Evolutionary conservation across 2,329 filamentous ascomycete species (phyloP).

Genomic region (Pseudogymnoascus sp.): DNA sequence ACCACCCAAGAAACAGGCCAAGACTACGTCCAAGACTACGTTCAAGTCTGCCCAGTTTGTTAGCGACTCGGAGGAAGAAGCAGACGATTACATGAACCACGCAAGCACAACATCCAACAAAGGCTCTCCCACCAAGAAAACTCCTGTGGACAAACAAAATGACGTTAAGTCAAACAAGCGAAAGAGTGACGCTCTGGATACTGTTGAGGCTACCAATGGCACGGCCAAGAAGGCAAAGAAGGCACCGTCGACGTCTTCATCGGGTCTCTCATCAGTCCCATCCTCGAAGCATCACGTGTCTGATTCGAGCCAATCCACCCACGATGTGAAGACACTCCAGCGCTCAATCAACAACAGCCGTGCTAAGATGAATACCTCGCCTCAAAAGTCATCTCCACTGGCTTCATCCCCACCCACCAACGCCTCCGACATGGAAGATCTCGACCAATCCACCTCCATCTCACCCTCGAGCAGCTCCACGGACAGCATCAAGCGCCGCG

Average conservation of each 20-base stretch:
- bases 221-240: slow-evolving; percentile 30
- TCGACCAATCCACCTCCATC: slow-evolving; percentile 21
- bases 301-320: slow-evolving; percentile 43
- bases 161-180: background rate
- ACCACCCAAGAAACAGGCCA: slow-evolving; percentile 27
- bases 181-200: slow-evolving; percentile 20
- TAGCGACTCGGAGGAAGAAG: slow-evolving; percentile 27
- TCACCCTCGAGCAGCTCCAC: slow-evolving; percentile 18
- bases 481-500: background rate
- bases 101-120: background rate
- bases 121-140: slow-evolving; percentile 1
- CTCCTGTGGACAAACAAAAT: background rate
- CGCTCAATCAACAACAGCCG: slow-evolving; percentile 1
- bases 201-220: slow-evolving; percentile 23
- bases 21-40: slow-evolving; percentile 31
- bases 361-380: slow-evolving; percentile 48
- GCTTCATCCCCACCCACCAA: slow-evolving; percentile 61
- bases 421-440: slow-evolving; percentile 51
- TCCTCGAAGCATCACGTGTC: slow-evolving; percentile 36
- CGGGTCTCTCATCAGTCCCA: slow-evolving; percentile 9
- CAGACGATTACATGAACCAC: slow-evolving; percentile 13
- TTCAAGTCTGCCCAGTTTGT: slow-evolving; percentile 28
- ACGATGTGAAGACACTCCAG: slow-evolving; percentile 19
- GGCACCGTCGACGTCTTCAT: slow-evolving; percentile 9
- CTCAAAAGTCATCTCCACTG: slow-evolving; percentile 56